Percentiles rank a stretch among this genome's conserved stretches.
Evolutionary conservation across 139 green algal genomes (phyloP).

Genomic region (Chlorella sp.): DNA sequence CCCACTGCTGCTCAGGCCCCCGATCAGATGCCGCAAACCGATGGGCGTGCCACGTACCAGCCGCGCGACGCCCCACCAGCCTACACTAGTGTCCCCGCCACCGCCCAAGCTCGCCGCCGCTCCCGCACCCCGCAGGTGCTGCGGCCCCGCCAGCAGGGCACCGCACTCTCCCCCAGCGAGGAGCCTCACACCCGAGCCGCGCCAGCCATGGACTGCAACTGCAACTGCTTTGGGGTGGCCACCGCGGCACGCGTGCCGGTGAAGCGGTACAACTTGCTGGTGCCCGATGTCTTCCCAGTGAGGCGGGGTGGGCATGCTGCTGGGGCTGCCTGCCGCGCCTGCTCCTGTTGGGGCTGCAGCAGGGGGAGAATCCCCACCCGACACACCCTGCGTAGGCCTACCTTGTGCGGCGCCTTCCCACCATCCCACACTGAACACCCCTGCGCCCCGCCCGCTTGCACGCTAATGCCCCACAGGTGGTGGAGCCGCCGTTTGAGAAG

Average conservation of each 20-base stretch:
- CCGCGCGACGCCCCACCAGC: neutral
- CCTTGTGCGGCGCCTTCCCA: no score
- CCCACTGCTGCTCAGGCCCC: neutral
- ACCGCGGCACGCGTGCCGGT: conserved; percentile 49
- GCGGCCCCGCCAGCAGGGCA: no score
- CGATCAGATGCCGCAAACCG: neutral
- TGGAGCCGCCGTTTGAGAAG: conserved; percentile 40
- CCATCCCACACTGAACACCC: no score
- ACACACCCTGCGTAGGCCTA: no score
- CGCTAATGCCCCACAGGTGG: neutral
- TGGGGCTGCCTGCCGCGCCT: no score
- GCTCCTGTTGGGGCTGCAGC: no score
- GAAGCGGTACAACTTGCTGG: conserved; percentile 71
- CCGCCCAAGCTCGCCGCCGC: no score
- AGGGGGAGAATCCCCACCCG: no score
- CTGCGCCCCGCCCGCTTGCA: neutral
- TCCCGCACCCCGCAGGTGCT: no score
- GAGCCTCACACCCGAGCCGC: neutral
- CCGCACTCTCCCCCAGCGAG: neutral
- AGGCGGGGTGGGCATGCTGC: no score
- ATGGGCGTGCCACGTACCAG: no score
- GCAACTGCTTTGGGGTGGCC: conserved; percentile 65
- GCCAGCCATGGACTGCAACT: conserved; percentile 42
- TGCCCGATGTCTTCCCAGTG: conserved; percentile 63
- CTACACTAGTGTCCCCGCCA: neutral